These are phyloP conservation scores for Fusarium aywerte DNA, from an alignment of 2,329 filamentous ascomycete genomes.

Conservation along the genomic window DNA sequence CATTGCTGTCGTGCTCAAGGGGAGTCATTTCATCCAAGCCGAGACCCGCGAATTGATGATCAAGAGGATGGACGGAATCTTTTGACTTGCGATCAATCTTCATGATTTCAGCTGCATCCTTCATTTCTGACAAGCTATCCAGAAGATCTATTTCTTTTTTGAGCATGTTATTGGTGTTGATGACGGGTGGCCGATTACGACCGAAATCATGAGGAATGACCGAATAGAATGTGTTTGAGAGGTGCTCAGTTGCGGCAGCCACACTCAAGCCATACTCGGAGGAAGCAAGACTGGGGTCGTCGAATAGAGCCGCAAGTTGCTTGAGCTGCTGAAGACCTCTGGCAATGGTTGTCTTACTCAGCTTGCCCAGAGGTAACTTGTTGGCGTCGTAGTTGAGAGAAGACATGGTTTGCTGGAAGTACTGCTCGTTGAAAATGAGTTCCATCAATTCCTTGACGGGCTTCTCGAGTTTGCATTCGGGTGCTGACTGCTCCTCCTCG, in stretches of 20 bases:
- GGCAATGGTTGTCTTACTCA: slow-evolving; percentile 81
- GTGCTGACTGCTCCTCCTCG: slow-evolving; percentile 49
- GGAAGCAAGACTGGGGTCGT: slow-evolving; percentile 60
- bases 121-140: slow-evolving; percentile 86
- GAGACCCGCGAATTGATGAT: slow-evolving; percentile 77
- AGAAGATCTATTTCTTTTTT: slow-evolving; percentile 83
- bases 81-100: slow-evolving; percentile 66
- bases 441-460: slow-evolving; percentile 76
- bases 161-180: slow-evolving; percentile 65
- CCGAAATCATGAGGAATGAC: slow-evolving; percentile 86
- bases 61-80: slow-evolving; percentile 70
- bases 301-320: slow-evolving; percentile 74
- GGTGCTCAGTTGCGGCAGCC: slow-evolving; percentile 62
- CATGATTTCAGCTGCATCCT: slow-evolving; percentile 81
- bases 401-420: slow-evolving; percentile 74
- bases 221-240: slow-evolving; percentile 84
- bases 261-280: slow-evolving; percentile 55
- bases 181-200: slow-evolving; percentile 76
- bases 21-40: slow-evolving; percentile 81
- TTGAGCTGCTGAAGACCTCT: slow-evolving; percentile 82
- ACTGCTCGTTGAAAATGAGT: slow-evolving; percentile 83
- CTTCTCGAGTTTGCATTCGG: slow-evolving; percentile 67
- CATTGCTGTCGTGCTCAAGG: slow-evolving; percentile 65
- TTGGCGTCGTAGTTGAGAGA: slow-evolving; percentile 76
- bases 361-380: slow-evolving; percentile 85